Base-by-base conservation (phyloP, 176 grass and related monocot genomes). In the Avena sativa region DNA sequence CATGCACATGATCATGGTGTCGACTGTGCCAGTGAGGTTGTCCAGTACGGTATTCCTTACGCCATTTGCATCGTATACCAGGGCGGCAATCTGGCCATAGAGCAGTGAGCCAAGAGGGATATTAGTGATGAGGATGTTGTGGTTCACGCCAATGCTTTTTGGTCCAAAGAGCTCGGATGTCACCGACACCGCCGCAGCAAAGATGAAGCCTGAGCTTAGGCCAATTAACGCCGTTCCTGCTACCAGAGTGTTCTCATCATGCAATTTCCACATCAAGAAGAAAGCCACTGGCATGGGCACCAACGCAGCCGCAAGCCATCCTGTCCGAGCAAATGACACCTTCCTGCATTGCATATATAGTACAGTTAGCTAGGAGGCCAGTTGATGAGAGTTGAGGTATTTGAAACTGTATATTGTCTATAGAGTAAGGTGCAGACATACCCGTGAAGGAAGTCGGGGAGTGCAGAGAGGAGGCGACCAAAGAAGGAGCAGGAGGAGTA, bases 51-150 rank as follows among this genome's bases (percentile, higher is more conserved):
- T 55, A 88, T 72, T 88, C 25, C n/a, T 81, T 52, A 17, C 32
- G 4, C 96, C 92, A 63, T 94, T 98, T 32, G 92, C 80, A 20
- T 98, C 93, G 10, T 96, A 98, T 9, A 94, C 89, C 61, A 96
- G 10, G 34, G 96, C 92, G 0, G 93, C 92, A 15, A 98, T 92
- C 86, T 96, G 92, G 59, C 96, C 93, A 9, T 98, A 96, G 70
- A 96, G 92, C 55, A 98, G 71, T 59, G 96, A 98, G 0, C 96
- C 96, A 34, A 98, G 74, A 10, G 96, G 96, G 59, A 98, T 98
- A 47, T 96, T 98, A 74, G 96, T 96, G 79, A 98, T 98, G 30
- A 98, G 91, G 49, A 98, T 95, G 85, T 98, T 98, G 76, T 98
- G 96, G 72, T 98, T 95, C 74, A 98, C 92, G 16, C 96, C 92